Conservation (phyloP, 1,139 yeast genomes). For the Pichia sp. region DNA sequence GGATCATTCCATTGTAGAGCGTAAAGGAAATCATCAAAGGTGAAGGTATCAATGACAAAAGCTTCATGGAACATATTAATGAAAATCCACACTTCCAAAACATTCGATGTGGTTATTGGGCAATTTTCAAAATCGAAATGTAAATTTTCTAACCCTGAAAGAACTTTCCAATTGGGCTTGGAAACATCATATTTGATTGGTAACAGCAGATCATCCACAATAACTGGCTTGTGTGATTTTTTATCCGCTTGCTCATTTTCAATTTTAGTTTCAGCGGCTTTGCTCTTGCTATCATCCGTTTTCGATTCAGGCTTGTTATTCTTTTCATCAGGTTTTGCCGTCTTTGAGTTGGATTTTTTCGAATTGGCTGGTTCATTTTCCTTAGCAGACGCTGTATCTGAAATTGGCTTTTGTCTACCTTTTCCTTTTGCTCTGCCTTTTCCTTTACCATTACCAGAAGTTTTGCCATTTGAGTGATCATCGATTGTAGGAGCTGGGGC, state of each 20-base stretch:
- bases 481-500: constrained; percentile 20
- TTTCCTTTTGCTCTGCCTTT: constrained; percentile 3
- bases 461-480: neutral
- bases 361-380: neutral
- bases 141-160: constrained; percentile 21
- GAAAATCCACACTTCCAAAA: constrained; percentile 71
- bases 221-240: constrained; percentile 16
- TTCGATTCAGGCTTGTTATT: neutral
- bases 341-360: neutral
- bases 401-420: neutral
- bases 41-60: constrained; percentile 61
- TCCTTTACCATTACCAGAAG: neutral
- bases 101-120: constrained; percentile 34
- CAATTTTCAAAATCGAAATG: constrained; percentile 8
- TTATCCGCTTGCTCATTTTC: constrained; percentile 1
- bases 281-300: neutral
- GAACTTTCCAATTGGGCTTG: constrained; percentile 26
- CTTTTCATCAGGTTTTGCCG: neutral
- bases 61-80: constrained; percentile 66
- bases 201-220: constrained; percentile 29
- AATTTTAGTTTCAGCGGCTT: neutral
- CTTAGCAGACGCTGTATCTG: neutral
- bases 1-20: constrained; percentile 57
- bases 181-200: constrained; percentile 24
- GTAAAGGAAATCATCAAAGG: constrained; percentile 73